These are phyloP conservation scores for Ophiostoma tasmaniense DNA, from an alignment of 2,329 filamentous ascomycete species.

Conservation along the genomic window DNA sequence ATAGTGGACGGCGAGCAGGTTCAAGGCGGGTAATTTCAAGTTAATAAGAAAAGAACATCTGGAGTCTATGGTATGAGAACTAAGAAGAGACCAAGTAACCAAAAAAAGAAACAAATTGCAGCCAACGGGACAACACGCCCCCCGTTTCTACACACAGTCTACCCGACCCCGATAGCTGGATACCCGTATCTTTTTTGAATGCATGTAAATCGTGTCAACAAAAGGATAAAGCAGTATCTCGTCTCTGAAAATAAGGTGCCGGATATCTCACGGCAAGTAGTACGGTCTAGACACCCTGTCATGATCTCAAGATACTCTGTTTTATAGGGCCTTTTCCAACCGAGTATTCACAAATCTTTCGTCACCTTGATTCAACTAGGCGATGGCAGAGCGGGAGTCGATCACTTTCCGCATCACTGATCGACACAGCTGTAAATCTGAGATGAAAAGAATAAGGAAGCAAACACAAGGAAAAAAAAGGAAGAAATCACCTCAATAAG, in stretches of 20 bases:
- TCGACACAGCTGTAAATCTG: slow-evolving; percentile 2
- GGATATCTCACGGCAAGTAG: neutral
- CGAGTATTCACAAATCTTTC: neutral
- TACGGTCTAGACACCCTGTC: neutral
- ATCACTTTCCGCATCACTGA: neutral
- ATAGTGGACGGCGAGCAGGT: slow-evolving; percentile 3
- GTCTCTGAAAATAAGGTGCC: neutral
- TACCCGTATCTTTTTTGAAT: neutral
- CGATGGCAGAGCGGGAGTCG: slow-evolving; percentile 2
- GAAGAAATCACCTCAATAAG: neutral
- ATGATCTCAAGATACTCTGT: neutral
- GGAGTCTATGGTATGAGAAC: neutral
- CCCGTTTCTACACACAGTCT: neutral
- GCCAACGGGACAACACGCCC: neutral
- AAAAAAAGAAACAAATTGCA: neutral
- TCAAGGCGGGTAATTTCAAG: neutral
- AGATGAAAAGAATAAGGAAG: neutral
- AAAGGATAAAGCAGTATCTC: no score
- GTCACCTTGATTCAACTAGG: neutral
- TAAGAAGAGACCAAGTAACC: neutral
- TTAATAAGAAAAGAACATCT: neutral
- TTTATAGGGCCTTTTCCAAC: no score
- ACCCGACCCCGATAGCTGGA: neutral
- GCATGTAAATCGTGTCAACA: neutral
- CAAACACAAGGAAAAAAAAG: neutral